Evolutionary conservation across 495 filamentous ascomycete species (phyloP), one percentile per base, ranked within the genome.

Genomic region (Aspergillus olivimuriae): DNA sequence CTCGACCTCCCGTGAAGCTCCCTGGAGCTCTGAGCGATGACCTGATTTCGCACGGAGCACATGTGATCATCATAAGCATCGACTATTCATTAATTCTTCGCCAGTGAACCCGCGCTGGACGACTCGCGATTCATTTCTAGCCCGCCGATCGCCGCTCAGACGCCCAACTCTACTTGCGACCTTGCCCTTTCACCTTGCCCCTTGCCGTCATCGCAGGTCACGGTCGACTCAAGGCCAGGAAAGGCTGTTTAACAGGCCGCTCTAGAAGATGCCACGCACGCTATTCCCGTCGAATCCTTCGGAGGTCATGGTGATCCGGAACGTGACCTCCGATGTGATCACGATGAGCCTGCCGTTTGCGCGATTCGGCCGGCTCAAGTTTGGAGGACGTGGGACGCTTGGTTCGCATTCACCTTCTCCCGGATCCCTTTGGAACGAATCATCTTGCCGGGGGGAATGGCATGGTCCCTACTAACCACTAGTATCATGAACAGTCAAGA

Each of bases 351-450:
- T 85, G 2, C 92, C 92, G 14, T 98, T 98, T 64, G 60, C 77
- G 35, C 84, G 92, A 11, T 88, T 89, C 53, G 89, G 89, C 32
- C 67, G 62, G 34, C 58, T 94, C 42, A 89, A 87, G 41, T 74
- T 97, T 53, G 92, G 92, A 33, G 89, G 87, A 28, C 74, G 92
- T 52, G 89, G 83, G 44, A 96, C 92, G 10, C 69, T 94, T 45
- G 84, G 89, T 91, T 64, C 61, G 72, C 58, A 7, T 21, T 24
- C 12, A 33, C 35, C 12, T 41, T 30, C 42, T n/a, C 28, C 30
- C 18, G n/a, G 28, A 22, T 15, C 36, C 18, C 36, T 10, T 17
- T n/a, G 33, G 47, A 47, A 46, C 33, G 55, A 31, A 37, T 37
- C 26, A 18, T 15, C 10, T 32, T 36, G 15, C 16, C n/a, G n/a